phyloP scores from a whole-genome alignment of 805 yeast genomes.

The Metschnikowia picachoensis region DNA sequence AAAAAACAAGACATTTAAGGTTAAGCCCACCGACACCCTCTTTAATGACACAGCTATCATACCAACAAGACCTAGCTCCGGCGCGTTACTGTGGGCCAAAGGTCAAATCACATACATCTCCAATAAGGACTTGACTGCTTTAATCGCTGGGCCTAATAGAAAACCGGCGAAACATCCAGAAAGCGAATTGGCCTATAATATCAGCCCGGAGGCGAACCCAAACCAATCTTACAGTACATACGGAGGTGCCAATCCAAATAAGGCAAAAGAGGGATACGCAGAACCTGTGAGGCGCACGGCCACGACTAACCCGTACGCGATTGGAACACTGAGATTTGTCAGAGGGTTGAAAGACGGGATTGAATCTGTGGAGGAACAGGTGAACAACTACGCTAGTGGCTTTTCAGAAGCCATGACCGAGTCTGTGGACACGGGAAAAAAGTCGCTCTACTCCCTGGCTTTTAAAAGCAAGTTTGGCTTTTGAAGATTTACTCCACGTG shows the following conservation, averaged over 20 bases:
- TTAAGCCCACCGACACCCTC: slow-evolving; percentile 48
- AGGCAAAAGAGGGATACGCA: slow-evolving; percentile 29
- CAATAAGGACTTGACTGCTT: slow-evolving; percentile 54
- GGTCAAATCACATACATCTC: slow-evolving; percentile 62
- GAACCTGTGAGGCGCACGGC: slow-evolving; percentile 44
- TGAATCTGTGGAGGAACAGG: slow-evolving; percentile 49
- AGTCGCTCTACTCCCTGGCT: slow-evolving; percentile 47
- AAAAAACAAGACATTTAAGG: slow-evolving; percentile 19
- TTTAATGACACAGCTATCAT: slow-evolving; percentile 65
- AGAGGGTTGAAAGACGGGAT: slow-evolving; percentile 49
- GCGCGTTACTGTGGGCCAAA: slow-evolving; percentile 81
- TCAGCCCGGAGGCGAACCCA: slow-evolving; percentile 43
- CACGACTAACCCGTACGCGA: slow-evolving; percentile 29
- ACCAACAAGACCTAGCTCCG: slow-evolving; percentile 77
- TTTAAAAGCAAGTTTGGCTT: slow-evolving; percentile 53
- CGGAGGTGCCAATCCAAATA: slow-evolving; percentile 13
- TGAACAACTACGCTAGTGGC: slow-evolving; percentile 55
- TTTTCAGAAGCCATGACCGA: slow-evolving; percentile 53
- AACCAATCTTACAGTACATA: slow-evolving; percentile 28
- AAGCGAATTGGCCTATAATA: slow-evolving; percentile 47
- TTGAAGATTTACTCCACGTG: slow-evolving; percentile 15
- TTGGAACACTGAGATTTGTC: slow-evolving; percentile 35
- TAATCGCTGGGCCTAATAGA: slow-evolving; percentile 75
- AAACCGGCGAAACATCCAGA: slow-evolving; percentile 58
- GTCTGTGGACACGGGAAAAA: slow-evolving; percentile 46